Evolutionary conservation across 495 filamentous ascomycete genomes (phyloP).

Genomic region (Pyrenula aspistea): DNA sequence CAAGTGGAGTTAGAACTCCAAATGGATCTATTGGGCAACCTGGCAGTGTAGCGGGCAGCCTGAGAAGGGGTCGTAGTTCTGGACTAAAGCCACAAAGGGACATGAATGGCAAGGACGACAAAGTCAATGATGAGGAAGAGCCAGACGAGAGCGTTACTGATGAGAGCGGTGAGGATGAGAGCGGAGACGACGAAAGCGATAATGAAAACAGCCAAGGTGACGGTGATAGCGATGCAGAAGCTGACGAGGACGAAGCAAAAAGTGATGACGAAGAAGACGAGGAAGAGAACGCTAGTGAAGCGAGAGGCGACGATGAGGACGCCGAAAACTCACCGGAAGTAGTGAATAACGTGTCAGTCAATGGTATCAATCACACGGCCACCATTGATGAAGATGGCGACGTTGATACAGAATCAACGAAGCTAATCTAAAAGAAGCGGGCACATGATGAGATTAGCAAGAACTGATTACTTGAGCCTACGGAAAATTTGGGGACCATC

Average conservation of each 20-base stretch:
- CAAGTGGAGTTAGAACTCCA: not conserved
- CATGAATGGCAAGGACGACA: not conserved
- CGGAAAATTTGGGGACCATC: too few relatives aligned
- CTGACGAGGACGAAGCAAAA: slow-evolving; percentile 6
- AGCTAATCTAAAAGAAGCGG: not conserved
- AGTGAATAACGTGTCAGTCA: too few relatives aligned
- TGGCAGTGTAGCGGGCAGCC: slow-evolving; percentile 1
- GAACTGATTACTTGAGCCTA: not conserved
- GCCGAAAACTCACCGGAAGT: too few relatives aligned
- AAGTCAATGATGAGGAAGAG: not conserved
- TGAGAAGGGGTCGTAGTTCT: not conserved
- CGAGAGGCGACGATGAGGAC: not conserved
- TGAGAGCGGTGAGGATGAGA: not conserved
- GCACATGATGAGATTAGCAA: not conserved
- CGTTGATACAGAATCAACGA: not conserved
- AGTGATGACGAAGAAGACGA: slow-evolving; percentile 8
- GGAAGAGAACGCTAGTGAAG: not conserved
- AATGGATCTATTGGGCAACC: not conserved
- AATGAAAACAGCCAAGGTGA: slow-evolving; percentile 4
- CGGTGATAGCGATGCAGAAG: slow-evolving; percentile 8
- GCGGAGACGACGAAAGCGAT: slow-evolving; percentile 4
- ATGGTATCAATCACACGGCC: not conserved
- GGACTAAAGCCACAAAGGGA: not conserved
- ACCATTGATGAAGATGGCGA: not conserved
- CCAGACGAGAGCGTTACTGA: not conserved